These are phyloP conservation scores for Knoxia roxburghii DNA, from an alignment of 257 asterid genomes.

Conservation along the genomic window DNA sequence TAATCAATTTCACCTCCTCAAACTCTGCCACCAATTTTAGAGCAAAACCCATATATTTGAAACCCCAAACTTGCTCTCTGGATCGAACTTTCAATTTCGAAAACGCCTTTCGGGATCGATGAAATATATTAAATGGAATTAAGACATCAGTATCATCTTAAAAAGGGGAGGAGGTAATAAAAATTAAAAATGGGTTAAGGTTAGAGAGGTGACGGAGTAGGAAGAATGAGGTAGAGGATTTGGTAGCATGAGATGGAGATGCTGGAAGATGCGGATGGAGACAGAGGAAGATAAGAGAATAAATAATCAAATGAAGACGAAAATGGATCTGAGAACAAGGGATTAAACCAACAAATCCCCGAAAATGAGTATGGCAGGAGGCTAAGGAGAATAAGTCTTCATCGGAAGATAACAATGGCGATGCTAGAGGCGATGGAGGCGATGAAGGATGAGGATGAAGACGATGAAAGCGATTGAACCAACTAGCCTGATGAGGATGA, in stretches of 20 bases:
- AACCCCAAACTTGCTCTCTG: constrained; percentile 34
- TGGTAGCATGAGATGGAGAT: constrained; percentile 26
- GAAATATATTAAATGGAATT: constrained; percentile 49
- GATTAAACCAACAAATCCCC: no score
- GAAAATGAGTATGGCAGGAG: no score
- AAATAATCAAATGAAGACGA: no score
- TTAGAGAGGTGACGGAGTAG: constrained; percentile 45
- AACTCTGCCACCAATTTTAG: constrained; percentile 39
- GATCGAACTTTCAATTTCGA: constrained; percentile 35
- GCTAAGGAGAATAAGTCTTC: no score
- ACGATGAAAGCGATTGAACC: no score
- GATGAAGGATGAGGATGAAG: no score
- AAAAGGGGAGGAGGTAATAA: constrained; percentile 49
- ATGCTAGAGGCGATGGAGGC: no score
- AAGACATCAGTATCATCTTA: constrained; percentile 42
- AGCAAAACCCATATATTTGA: constrained; percentile 68
- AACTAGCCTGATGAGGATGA: no score
- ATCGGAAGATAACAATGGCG: no score
- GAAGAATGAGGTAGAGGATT: constrained; percentile 43
- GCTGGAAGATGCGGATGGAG: constrained; percentile 31
- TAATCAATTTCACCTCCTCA: constrained; percentile 61
- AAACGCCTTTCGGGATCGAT: constrained; percentile 25
- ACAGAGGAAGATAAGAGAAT: no score
- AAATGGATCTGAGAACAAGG: no score
- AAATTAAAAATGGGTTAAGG: constrained; percentile 32